phyloP scores from a whole-genome alignment of 2,329 filamentous ascomycete species.

The Harringtonia aguacate region DNA sequence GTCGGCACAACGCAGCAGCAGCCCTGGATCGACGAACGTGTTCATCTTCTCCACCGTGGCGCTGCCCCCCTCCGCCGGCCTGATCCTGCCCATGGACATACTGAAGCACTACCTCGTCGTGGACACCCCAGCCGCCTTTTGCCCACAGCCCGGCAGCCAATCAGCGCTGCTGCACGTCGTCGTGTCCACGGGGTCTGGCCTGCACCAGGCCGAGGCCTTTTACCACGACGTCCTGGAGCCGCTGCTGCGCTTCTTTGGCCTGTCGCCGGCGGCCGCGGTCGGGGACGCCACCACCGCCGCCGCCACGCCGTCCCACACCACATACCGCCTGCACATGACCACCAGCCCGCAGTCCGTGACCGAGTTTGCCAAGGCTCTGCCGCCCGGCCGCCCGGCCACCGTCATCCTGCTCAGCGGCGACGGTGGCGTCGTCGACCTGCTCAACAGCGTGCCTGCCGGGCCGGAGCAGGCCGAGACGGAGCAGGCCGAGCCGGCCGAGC shows the following conservation, averaged over 20 bases:
- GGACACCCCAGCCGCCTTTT: slow-evolving; percentile 24
- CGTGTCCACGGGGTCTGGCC: slow-evolving; percentile 57
- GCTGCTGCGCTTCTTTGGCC: slow-evolving; percentile 35
- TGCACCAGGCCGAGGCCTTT: slow-evolving; percentile 42
- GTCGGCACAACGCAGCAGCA: no score
- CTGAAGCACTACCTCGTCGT: slow-evolving; percentile 24
- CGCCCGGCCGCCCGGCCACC: slow-evolving; percentile 21
- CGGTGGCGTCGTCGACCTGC: slow-evolving; percentile 71
- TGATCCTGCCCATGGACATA: slow-evolving; percentile 23
- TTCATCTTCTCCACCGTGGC: no score
- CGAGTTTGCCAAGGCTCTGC: slow-evolving; percentile 42
- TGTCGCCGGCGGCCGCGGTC: no score
- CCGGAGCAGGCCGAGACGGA: no score
- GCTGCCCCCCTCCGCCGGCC: slow-evolving; percentile 11
- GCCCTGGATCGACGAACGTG: no score
- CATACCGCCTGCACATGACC: slow-evolving; percentile 51
- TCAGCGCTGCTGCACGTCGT: slow-evolving; percentile 44
- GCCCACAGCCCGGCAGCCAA: slow-evolving; percentile 5
- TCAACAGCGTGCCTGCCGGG: slow-evolving; percentile 49
- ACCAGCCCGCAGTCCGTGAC: slow-evolving; percentile 51
- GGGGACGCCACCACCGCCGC: no score
- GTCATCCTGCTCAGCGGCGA: slow-evolving; percentile 80
- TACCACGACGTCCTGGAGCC: slow-evolving; percentile 46
- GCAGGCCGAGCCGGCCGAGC: slow-evolving; percentile 2
- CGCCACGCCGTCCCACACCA: not conserved